Conservation (phyloP, 192 early-diverging fungal genomes). For the Cetraspora pellucida region DNA sequence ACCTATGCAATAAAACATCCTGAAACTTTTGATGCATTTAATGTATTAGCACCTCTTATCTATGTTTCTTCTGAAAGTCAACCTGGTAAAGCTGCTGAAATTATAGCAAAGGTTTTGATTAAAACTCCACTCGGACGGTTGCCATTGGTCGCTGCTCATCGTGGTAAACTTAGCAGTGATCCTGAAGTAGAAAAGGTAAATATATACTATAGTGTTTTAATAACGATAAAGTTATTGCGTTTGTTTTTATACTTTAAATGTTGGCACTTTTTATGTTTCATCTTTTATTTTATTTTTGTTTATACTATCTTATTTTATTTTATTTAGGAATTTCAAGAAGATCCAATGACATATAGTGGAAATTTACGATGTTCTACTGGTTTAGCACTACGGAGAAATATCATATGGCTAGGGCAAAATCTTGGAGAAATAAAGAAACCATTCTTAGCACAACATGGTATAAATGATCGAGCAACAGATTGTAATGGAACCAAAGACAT, state of each 20-base stretch:
- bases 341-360: constrained; percentile 30
- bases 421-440: constrained; percentile 13
- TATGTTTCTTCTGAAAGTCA: constrained; percentile 8
- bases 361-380: constrained; percentile 22
- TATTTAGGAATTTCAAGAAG: neutral
- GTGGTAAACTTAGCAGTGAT: constrained; percentile 17
- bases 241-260: neutral
- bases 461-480: constrained; percentile 11
- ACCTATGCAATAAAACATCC: constrained; percentile 28
- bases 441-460: constrained; percentile 28
- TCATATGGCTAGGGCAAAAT: constrained; percentile 17
- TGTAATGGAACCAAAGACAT: neutral
- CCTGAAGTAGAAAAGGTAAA: neutral
- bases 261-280: neutral
- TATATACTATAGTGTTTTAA: neutral
- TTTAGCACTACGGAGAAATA: neutral
- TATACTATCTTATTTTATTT: no score
- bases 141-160: constrained; percentile 6
- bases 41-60: neutral
- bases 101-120: neutral
- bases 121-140: constrained; percentile 21
- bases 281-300: neutral
- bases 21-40: constrained; percentile 11
- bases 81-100: constrained; percentile 15
- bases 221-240: neutral